These are phyloP conservation scores for Solanum hybrid DNA, from an alignment of 305 asterid species.

Conservation along the genomic window DNA sequence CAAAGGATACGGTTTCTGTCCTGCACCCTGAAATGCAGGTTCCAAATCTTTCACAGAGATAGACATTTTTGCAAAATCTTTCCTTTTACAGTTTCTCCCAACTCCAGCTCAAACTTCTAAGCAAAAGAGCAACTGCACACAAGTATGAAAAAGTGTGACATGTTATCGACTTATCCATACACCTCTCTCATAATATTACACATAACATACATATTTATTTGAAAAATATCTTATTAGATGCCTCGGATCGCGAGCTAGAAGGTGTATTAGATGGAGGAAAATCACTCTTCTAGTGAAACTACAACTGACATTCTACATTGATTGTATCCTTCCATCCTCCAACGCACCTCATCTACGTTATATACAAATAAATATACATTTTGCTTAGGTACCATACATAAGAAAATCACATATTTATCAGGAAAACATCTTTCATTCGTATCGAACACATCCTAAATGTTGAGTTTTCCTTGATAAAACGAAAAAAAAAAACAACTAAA, in stretches of 20 bases:
- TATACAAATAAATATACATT: neutral
- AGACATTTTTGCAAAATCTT: conserved; percentile 27
- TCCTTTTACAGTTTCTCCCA: neutral
- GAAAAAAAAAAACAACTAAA: neutral
- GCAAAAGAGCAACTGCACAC: neutral
- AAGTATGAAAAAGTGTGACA: neutral
- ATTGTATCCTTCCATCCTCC: neutral
- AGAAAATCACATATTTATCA: neutral
- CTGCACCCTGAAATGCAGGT: conserved; percentile 65
- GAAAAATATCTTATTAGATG: neutral
- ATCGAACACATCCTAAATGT: neutral
- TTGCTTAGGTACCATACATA: neutral
- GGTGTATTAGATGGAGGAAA: neutral
- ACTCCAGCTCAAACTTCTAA: neutral
- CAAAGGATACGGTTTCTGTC: conserved; percentile 62
- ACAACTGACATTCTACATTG: neutral
- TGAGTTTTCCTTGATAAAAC: neutral
- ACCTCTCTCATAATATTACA: neutral
- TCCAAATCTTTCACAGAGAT: conserved; percentile 37
- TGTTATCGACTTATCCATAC: neutral
- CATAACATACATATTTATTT: neutral
- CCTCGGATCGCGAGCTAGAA: neutral
- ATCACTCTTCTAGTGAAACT: neutral
- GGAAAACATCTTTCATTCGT: neutral
- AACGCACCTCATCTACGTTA: neutral